Percentiles rank a stretch among this genome's conserved stretches.
These are phyloP conservation scores for Sarocladium brachiariae DNA, from an alignment of 2,329 filamentous ascomycete species.

Conservation along the genomic window DNA sequence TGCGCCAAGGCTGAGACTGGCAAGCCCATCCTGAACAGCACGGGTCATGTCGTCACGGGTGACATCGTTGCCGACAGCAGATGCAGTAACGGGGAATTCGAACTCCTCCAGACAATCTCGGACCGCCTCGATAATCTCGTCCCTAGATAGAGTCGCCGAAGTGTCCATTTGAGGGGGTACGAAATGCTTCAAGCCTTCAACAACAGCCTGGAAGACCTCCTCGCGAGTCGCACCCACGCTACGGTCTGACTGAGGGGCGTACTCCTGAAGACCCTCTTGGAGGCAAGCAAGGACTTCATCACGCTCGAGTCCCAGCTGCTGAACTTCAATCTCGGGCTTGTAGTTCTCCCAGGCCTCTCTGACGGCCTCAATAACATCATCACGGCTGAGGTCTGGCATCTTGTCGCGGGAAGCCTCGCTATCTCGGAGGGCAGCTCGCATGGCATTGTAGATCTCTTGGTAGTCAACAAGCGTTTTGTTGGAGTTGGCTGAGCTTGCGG, in stretches of 20 bases:
- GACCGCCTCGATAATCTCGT: conserved; percentile 78
- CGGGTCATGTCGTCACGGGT: conserved; percentile 57
- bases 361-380: conserved; percentile 81
- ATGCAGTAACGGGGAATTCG: conserved; percentile 61
- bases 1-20: conserved; percentile 37
- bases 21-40: conserved; percentile 55
- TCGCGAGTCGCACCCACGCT: conserved; percentile 64
- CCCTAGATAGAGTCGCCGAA: conserved; percentile 63
- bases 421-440: conserved; percentile 68
- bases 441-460: conserved; percentile 77
- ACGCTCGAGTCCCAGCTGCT: conserved; percentile 82
- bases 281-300: conserved; percentile 86
- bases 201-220: conserved; percentile 77
- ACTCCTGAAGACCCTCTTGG: conserved; percentile 76
- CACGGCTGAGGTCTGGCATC: conserved; percentile 52
- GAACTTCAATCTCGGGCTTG: conserved; percentile 85
- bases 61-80: conserved; percentile 46
- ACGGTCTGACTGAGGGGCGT: conserved; percentile 48
- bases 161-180: conserved; percentile 65
- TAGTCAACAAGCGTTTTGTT: conserved; percentile 60
- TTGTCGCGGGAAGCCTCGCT: conserved; percentile 38
- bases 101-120: conserved; percentile 82
- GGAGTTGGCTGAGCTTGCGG: conserved; percentile 55
- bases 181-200: conserved; percentile 80
- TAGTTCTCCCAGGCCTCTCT: conserved; percentile 90